These are phyloP conservation scores for Monosporascus sp. DNA, from an alignment of 2,329 filamentous ascomycete species.

Conservation along the genomic window DNA sequence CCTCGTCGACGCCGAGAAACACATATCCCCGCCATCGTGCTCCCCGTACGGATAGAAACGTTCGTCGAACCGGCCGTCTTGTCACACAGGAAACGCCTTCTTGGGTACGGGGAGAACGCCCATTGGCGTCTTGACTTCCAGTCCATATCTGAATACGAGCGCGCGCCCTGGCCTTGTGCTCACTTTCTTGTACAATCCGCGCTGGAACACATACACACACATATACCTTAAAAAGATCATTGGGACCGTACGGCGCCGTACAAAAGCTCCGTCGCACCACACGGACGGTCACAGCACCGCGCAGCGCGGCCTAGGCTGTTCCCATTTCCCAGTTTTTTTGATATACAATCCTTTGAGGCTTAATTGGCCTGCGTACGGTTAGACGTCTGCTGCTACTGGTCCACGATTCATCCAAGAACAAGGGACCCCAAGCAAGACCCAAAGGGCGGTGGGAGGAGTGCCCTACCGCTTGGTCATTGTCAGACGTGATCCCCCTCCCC, in stretches of 20 bases:
- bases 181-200: constrained; percentile 16
- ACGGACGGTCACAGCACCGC: constrained; percentile 26
- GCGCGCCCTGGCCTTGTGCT: constrained; percentile 16
- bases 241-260: constrained; percentile 13
- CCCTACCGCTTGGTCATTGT: constrained; percentile 12
- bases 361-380: constrained; percentile 26
- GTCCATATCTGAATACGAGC: constrained; percentile 28
- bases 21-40: constrained; percentile 24
- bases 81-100: constrained; percentile 30
- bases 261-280: constrained; percentile 24
- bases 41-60: constrained; percentile 23
- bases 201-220: constrained; percentile 18
- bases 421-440: constrained; percentile 16
- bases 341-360: constrained; percentile 17
- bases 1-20: constrained; percentile 5
- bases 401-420: constrained; percentile 19
- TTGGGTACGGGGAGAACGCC: constrained; percentile 26
- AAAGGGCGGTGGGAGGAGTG: constrained; percentile 18
- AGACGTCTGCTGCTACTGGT: constrained; percentile 19
- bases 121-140: constrained; percentile 26
- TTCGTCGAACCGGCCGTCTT: constrained; percentile 19
- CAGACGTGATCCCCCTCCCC: constrained; percentile 11
- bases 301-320: constrained; percentile 21
- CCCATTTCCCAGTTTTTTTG: constrained; percentile 12
- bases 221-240: constrained; percentile 11